A percentile compares a stretch with the other conserved stretches of the same genome.
Evolutionary conservation across 805 yeast species (phyloP).

Genomic region (Metschnikowia vanudenii): DNA sequence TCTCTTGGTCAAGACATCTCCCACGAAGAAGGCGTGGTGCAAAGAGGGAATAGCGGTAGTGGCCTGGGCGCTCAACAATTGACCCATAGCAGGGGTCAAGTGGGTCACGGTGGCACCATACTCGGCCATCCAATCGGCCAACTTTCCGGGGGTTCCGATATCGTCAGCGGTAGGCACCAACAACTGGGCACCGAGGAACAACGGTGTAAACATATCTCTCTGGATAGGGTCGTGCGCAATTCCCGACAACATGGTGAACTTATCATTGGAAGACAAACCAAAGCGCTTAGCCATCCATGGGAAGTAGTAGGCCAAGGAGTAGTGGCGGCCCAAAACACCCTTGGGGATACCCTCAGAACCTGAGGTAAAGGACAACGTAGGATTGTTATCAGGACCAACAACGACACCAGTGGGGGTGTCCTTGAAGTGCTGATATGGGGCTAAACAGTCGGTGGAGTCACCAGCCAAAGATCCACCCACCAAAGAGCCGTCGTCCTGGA

Average conservation of each 20-base stretch:
- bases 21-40: slow-evolving; percentile 97
- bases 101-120: slow-evolving; percentile 95
- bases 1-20: slow-evolving; percentile 95
- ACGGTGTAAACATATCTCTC: slow-evolving; percentile 98
- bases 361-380: slow-evolving; percentile 93
- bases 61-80: slow-evolving; percentile 93
- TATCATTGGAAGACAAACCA: slow-evolving; percentile 72
- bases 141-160: slow-evolving; percentile 96
- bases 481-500: slow-evolving; percentile 72
- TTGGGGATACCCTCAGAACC: slow-evolving; percentile 99
- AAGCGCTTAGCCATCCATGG: slow-evolving; percentile 97
- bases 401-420: slow-evolving; percentile 75
- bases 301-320: slow-evolving; percentile 93
- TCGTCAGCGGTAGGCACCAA: slow-evolving; percentile 95
- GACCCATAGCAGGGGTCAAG: slow-evolving; percentile 99
- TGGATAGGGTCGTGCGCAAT: slow-evolving; percentile 99
- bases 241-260: slow-evolving; percentile 96
- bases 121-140: slow-evolving; percentile 95
- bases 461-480: slow-evolving; percentile 51
- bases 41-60: slow-evolving; percentile 77
- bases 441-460: slow-evolving; percentile 47
- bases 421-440: slow-evolving; percentile 43
- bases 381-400: slow-evolving; percentile 97
- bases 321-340: slow-evolving; percentile 98
- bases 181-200: slow-evolving; percentile 90